These are phyloP conservation scores for Wallacemonas sp. DNA, from an alignment of 208 protist species.

Conservation along the genomic window DNA sequence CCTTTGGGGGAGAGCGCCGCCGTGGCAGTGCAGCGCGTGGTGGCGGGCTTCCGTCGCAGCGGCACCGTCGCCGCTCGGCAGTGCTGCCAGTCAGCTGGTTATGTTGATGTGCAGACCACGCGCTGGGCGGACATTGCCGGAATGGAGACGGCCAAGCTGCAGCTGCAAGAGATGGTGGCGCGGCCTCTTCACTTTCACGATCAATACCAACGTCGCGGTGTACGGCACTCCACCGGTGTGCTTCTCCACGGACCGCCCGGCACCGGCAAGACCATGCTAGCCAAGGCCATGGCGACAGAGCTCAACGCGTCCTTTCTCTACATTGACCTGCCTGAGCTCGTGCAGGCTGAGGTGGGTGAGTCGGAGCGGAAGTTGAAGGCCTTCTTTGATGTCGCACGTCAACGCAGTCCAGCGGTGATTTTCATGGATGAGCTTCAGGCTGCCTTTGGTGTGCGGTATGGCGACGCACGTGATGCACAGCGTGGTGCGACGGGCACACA, in stretches of 20 bases:
- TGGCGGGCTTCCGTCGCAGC: conserved; percentile 50
- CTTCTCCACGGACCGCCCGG: conserved; percentile 91
- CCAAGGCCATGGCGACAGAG: conserved; percentile 90
- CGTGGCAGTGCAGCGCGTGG: conserved; percentile 25
- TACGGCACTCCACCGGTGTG: conserved; percentile 88
- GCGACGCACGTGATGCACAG: neutral
- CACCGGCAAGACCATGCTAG: conserved; percentile 93
- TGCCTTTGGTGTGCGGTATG: conserved; percentile 63
- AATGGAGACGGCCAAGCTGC: conserved; percentile 52
- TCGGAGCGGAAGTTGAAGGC: conserved; percentile 81
- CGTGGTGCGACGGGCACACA: neutral
- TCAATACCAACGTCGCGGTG: conserved; percentile 24
- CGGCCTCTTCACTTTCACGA: conserved; percentile 30
- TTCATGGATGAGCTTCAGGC: conserved; percentile 97
- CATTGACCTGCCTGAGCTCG: conserved; percentile 83
- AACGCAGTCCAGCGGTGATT: conserved; percentile 81
- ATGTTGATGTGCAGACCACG: conserved; percentile 71
- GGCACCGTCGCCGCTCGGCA: conserved; percentile 43
- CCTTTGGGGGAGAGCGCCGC: no score
- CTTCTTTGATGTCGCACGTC: conserved; percentile 81
- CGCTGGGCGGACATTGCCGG: conserved; percentile 81
- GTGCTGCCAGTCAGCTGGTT: conserved; percentile 58
- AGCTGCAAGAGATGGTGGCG: conserved; percentile 48
- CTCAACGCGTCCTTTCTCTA: conserved; percentile 90
- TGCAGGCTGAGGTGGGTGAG: conserved; percentile 91